These are phyloP conservation scores for Geum urbanum DNA, from an alignment of 306 rosid species.

Conservation along the genomic window DNA sequence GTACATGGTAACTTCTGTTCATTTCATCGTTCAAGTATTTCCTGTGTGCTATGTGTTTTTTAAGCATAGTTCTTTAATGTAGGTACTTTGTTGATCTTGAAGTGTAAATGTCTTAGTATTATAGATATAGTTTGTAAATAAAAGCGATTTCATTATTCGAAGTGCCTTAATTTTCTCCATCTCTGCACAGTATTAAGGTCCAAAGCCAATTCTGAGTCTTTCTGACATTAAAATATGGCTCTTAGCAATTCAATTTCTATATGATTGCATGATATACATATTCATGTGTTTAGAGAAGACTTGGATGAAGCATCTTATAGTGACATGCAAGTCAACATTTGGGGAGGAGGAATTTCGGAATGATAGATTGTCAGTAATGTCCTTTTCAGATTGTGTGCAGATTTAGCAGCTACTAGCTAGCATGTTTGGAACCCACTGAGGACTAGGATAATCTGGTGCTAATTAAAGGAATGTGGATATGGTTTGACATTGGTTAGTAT, in stretches of 20 bases:
- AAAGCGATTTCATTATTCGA: too few species aligned
- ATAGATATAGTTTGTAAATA: too few species aligned
- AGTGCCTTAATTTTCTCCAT: too few species aligned
- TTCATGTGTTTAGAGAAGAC: conserved; percentile 3
- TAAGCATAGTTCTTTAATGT: background rate
- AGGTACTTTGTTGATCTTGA: background rate
- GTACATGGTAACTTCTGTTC: conserved; percentile 36
- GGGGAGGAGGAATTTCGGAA: background rate
- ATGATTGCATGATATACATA: conserved; percentile 1
- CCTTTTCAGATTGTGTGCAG: conserved; percentile 10
- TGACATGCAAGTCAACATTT: conserved; percentile 9
- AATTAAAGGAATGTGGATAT: background rate
- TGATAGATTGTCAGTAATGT: background rate
- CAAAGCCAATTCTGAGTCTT: too few species aligned
- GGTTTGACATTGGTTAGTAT: background rate
- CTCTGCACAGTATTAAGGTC: too few species aligned
- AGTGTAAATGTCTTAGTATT: too few species aligned
- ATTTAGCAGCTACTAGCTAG: conserved; percentile 10
- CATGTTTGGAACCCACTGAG: conserved; percentile 18
- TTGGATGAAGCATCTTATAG: conserved; percentile 8
- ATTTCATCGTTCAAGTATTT: background rate
- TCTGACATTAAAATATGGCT: too few species aligned
- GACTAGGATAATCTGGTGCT: conserved; percentile 1
- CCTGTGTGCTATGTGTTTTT: conserved; percentile 1
- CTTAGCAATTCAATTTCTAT: background rate